Evolutionary conservation across 352 stramenopile species (phyloP), one percentile per base, ranked within the genome.

Genomic region (Pythium sp.): DNA sequence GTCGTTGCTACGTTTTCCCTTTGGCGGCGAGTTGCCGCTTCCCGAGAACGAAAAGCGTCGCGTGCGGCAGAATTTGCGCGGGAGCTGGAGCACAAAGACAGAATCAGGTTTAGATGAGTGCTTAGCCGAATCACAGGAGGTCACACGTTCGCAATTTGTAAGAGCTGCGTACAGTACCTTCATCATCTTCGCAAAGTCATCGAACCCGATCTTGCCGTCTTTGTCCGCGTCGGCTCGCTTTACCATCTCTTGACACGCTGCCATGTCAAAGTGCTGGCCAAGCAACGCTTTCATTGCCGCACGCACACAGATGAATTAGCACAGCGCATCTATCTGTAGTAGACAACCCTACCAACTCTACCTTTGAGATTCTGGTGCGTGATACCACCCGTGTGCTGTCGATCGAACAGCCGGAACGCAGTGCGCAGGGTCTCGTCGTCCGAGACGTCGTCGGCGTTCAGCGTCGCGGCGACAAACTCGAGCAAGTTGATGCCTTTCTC

Each of bases 401-500:
- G 81, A 58, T 91, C 82, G 9, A 94, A 83, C 5, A 94, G 69
- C 5, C 77, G 58, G 58, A 92, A 94, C 0, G 86, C 81, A 2
- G 72, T 76, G 15, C 77, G 69, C 38, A 92, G 67, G 5, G 85
- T 69, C n/a, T 75, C 73, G 26, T 92, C 77, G 61, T 91, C 76
- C 7, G 76, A 69, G 30, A 88, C 75, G 8, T 90, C 81, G 59
- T 89, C 81, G 0, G 80, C 74, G 9, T 72, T 87, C 11, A 94
- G 69, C 7, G 84, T 91, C 0, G 86, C 86, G 18, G 86, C 84
- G 18, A 94, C 81, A 67, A 94, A 94, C 68, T 94, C 86, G 6
- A 94, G 72, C 30, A 94, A 59, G 55, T 91, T 94, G 36, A 94
- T 77, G 8, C 86, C 82, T 36, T 88, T 87, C 8, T 89, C 84